Conservation (phyloP, 176 grass and related monocot species). For the Bromus sterilis region DNA sequence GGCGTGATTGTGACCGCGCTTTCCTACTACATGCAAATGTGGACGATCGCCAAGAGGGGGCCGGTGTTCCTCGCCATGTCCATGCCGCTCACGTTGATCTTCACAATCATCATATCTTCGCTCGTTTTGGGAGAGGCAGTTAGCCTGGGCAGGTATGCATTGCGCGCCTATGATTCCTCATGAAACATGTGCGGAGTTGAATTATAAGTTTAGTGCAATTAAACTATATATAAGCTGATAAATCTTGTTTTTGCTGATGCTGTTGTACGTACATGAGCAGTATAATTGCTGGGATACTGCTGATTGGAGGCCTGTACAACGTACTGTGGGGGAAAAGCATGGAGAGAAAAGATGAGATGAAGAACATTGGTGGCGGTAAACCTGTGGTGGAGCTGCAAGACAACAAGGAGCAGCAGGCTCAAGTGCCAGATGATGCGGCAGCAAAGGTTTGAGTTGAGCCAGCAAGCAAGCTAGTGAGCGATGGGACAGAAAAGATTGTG, state of each 20-base stretch:
- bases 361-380: slow-evolving; percentile 1
- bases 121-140: slow-evolving; percentile 56
- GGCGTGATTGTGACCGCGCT: slow-evolving; percentile 50
- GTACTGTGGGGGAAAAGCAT: slow-evolving; percentile 59
- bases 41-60: slow-evolving; percentile 57
- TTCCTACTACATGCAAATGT: slow-evolving; percentile 79
- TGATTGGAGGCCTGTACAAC: slow-evolving; percentile 53
- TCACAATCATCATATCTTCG: slow-evolving; percentile 52
- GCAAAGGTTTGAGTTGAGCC: slow-evolving; percentile 15
- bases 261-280: neutral
- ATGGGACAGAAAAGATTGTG: slow-evolving; percentile 16
- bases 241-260: neutral
- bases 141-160: slow-evolving; percentile 58
- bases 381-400: slow-evolving; percentile 15
- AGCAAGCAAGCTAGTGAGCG: neutral
- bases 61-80: slow-evolving; percentile 72
- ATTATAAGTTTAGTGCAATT: no score
- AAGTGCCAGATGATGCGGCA: slow-evolving; percentile 15
- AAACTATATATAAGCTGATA: neutral
- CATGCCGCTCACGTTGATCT: slow-evolving; percentile 59
- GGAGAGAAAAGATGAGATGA: slow-evolving; percentile 28
- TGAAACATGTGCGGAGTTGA: no score
- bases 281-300: slow-evolving; percentile 36
- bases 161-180: neutral
- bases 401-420: neutral